Conservation (phyloP, 1,284 basidiomycete species). For the Mrakiaceae sp. region DNA sequence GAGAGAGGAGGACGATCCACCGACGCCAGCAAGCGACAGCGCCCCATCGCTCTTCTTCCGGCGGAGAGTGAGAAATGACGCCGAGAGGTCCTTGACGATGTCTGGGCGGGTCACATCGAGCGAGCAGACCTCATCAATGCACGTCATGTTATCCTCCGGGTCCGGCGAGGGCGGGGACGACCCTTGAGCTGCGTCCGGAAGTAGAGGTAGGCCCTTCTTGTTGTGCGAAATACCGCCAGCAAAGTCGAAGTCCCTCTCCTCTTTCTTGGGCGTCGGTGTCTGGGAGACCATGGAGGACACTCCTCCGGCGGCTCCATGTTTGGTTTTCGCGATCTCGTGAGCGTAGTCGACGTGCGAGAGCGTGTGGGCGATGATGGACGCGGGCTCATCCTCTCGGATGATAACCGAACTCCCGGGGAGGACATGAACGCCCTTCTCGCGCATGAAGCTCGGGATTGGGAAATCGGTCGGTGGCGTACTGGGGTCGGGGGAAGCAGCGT, state of each 20-base stretch:
- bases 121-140: too few species aligned
- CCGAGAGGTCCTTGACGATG: too few species aligned
- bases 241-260: not conserved
- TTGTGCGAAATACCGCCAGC: too few species aligned
- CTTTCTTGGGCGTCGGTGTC: not conserved
- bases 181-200: not conserved
- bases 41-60: too few species aligned
- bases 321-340: conserved; percentile 1
- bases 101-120: too few species aligned
- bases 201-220: not conserved
- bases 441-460: conserved; percentile 37
- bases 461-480: conserved; percentile 14
- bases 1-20: too few species aligned
- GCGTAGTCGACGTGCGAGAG: conserved; percentile 23
- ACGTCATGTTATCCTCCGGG: too few species aligned
- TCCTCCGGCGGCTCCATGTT: not conserved
- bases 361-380: conserved; percentile 28
- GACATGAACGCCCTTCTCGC: conserved; percentile 48
- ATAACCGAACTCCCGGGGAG: conserved; percentile 56
- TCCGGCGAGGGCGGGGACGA: not conserved
- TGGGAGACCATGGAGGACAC: too few species aligned
- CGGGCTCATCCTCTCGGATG: conserved; percentile 43
- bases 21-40: too few species aligned
- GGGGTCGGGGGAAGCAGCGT: not conserved
- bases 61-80: too few species aligned